Evolutionary conservation across 2,329 filamentous ascomycete species (phyloP), one percentile per base, ranked within the genome.

Genomic region (Neonectria hederae): DNA sequence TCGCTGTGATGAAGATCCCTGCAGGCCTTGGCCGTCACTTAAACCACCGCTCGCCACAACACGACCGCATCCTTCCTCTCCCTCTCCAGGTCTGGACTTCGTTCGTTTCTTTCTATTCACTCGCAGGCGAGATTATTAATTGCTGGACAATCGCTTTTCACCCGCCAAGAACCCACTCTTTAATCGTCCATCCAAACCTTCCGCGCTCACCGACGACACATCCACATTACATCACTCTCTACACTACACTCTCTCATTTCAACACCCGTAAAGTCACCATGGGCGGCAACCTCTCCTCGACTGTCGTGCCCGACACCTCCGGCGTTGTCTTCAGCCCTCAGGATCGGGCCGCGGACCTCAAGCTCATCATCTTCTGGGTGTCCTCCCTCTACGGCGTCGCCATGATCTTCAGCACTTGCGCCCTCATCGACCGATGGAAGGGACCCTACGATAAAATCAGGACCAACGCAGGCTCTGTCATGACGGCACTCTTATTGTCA

Each of bases 401-500:
- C 73, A 80, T 81, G 75, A 79, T 83, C 70, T 81, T 77, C 69
- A 79, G 76, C 63, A 80, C 80, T 30, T 77, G 79, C 71, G 72
- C 72, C n/a, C 76, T 83, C 59, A 67, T 82, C 66, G 77, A 79
- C 65, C 78, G 81, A n/a, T 83, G 81, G 81, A 76, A 77, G 65
- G 79, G 81, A 0, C 76, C 76, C 11, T 67, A 74, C 60, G 78
- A 80, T 51, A 77, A 78, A 54, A 71, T 75, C 38, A 71, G 71
- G 2, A 75, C 74, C 3, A 72, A 74, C 0, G 43, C 62, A 0
- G 71, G 75, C 0, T 74, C 73, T 0, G 76, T 79, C 3, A 5
- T 79, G 10, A 73, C 65, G 8, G 78, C 78, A 0, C 5, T 76
- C 3, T n/a, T 78, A 55, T 59, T 80, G 54, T 80, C 78, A 46